Evolutionary conservation across 805 yeast genomes (phyloP).

Genomic region (Metschnikowia anglica): DNA sequence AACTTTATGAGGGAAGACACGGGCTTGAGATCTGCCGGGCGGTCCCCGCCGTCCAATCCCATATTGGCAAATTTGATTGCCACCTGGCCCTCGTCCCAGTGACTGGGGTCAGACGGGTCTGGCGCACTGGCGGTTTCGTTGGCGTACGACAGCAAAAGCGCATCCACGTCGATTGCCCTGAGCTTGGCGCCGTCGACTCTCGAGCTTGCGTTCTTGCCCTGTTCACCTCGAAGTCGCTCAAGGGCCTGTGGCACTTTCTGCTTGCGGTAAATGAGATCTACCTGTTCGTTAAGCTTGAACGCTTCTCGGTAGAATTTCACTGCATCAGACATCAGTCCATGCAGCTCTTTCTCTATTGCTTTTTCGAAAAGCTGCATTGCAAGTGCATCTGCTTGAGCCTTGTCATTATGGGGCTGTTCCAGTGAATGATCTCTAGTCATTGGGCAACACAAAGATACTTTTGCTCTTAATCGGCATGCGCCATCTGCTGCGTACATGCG

Average conservation of each 20-base stretch:
- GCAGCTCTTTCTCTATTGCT: slow-evolving; percentile 69
- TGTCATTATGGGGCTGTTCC: background rate
- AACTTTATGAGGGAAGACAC: slow-evolving; percentile 39
- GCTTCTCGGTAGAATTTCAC: slow-evolving; percentile 71
- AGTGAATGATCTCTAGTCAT: slow-evolving; percentile 2
- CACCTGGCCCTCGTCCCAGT: slow-evolving; percentile 20
- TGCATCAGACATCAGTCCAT: slow-evolving; percentile 82
- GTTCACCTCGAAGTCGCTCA: slow-evolving; percentile 22
- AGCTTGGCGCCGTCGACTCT: slow-evolving; percentile 38
- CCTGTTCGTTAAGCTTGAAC: slow-evolving; percentile 53
- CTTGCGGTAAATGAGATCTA: slow-evolving; percentile 68
- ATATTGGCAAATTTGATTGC: slow-evolving; percentile 29
- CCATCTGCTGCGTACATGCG: slow-evolving; percentile 1
- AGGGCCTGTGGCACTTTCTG: slow-evolving; percentile 45
- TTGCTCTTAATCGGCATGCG: slow-evolving; percentile 1
- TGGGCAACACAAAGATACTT: background rate
- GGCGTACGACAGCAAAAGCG: slow-evolving; percentile 38
- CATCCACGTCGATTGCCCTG: slow-evolving; percentile 42
- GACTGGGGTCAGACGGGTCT: slow-evolving; percentile 21
- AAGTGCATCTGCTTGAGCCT: slow-evolving; percentile 8
- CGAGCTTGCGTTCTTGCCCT: slow-evolving; percentile 30
- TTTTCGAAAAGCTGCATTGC: slow-evolving; percentile 68
- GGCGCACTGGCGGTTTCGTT: slow-evolving; percentile 32
- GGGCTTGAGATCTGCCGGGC: slow-evolving; percentile 21
- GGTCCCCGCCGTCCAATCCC: slow-evolving; percentile 15